phyloP scores from a whole-genome alignment of 768 basidiomycete species.

The Peribolospora kevripleyi region DNA sequence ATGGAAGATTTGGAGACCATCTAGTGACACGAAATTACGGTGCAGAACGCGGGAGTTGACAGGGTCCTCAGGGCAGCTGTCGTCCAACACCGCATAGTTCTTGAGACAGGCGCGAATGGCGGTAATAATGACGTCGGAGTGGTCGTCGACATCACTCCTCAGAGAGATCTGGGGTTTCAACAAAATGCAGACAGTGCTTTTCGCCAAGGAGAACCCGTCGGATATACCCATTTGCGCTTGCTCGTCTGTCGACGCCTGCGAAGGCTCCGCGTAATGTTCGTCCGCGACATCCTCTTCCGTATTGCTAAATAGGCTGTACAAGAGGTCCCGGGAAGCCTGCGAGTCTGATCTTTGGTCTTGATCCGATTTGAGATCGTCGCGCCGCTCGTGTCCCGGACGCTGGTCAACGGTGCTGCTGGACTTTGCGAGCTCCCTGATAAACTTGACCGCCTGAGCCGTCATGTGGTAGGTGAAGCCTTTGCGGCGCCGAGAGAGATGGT shows the following conservation, averaged over 20 bases:
- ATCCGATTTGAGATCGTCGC: no score
- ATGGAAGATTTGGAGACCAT: constrained; percentile 67
- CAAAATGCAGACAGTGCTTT: constrained; percentile 59
- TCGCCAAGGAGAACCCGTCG: constrained; percentile 20
- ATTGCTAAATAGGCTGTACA: constrained; percentile 3
- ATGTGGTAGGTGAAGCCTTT: constrained; percentile 31
- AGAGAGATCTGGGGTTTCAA: constrained; percentile 76
- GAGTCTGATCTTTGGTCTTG: neutral
- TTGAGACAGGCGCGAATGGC: constrained; percentile 58
- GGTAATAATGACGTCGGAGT: constrained; percentile 42
- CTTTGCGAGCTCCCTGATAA: constrained; percentile 60
- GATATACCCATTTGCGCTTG: constrained; percentile 14
- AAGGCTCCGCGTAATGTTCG: constrained; percentile 3
- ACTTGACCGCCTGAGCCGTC: constrained; percentile 68
- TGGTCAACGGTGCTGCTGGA: neutral
- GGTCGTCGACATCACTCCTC: constrained; percentile 30
- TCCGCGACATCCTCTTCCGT: constrained; percentile 5
- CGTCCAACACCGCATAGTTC: constrained; percentile 57
- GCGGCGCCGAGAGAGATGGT: constrained; percentile 50
- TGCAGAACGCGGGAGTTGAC: constrained; percentile 66
- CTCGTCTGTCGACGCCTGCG: neutral
- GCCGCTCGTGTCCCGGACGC: no score
- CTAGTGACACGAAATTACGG: constrained; percentile 55
- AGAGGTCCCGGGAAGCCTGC: no score
- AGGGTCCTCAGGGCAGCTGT: constrained; percentile 50